Conservation (phyloP, 257 asterid genomes). For the Nicotiana paniculata region DNA sequence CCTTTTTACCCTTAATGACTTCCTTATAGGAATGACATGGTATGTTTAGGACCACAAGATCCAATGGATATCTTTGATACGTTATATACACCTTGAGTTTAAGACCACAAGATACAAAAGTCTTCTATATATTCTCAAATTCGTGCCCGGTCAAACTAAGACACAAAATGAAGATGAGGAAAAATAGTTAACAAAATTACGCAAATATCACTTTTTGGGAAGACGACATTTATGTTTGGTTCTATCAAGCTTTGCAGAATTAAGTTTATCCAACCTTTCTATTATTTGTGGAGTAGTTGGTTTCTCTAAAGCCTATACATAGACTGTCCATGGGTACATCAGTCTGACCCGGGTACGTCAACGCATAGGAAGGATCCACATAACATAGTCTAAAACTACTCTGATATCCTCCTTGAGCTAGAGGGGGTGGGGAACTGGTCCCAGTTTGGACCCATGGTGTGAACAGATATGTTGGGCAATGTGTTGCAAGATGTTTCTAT, state of each 20-base stretch:
- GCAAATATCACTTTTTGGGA: neutral
- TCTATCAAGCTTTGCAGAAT: neutral
- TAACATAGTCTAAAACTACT: neutral
- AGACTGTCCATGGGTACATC: neutral
- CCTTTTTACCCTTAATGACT: too few relatives aligned
- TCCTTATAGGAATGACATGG: too few relatives aligned
- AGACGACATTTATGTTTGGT: neutral
- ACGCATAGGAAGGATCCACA: neutral
- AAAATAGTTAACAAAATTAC: neutral
- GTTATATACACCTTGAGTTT: too few relatives aligned
- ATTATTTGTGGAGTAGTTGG: neutral
- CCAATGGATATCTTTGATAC: too few relatives aligned
- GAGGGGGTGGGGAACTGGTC: neutral
- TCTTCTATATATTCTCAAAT: too few relatives aligned
- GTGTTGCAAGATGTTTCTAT: neutral
- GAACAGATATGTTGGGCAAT: neutral
- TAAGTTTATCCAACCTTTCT: neutral
- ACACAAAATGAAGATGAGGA: too few relatives aligned
- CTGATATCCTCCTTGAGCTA: neutral
- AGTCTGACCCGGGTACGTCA: neutral
- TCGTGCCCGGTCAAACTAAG: too few relatives aligned
- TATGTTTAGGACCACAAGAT: too few relatives aligned
- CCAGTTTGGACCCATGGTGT: neutral
- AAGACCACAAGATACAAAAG: too few relatives aligned
- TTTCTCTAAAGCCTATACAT: neutral